These are phyloP conservation scores for Sarocladium strictum DNA, from an alignment of 2,329 filamentous ascomycete genomes.

Conservation along the genomic window DNA sequence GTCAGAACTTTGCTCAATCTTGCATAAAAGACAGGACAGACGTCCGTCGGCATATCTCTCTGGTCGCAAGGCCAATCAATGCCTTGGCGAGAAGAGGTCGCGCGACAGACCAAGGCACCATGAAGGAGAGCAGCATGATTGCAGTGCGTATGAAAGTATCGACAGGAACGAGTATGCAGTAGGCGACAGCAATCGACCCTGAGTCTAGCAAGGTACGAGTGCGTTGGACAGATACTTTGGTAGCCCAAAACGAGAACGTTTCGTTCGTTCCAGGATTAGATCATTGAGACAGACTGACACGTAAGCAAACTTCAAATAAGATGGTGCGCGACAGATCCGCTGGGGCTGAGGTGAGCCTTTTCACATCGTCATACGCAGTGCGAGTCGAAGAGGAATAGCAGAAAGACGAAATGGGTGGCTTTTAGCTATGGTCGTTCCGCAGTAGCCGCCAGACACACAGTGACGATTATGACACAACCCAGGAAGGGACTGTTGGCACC, in stretches of 20 bases:
- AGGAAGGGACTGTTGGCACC: background rate
- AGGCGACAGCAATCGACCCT: no score
- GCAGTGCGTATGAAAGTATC: no score
- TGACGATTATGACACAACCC: background rate
- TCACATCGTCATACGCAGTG: background rate
- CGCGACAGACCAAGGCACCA: no score
- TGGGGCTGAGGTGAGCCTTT: background rate
- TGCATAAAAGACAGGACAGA: background rate
- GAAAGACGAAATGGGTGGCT: no score
- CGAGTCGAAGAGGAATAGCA: background rate
- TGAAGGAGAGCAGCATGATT: no score
- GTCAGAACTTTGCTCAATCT: background rate
- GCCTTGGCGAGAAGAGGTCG: no score
- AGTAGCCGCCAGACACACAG: background rate
- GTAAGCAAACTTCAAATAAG: background rate
- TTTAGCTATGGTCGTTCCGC: background rate
- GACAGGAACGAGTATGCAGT: no score
- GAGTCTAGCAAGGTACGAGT: no score
- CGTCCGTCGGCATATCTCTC: no score
- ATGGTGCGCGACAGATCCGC: background rate
- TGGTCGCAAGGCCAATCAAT: no score
- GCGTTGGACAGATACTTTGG: no score
- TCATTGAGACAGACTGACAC: background rate
- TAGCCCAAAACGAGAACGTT: no score
- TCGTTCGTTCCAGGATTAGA: background rate